These are phyloP conservation scores for Puya raimondii DNA, from an alignment of 176 grass and related monocot genomes.

Conservation along the genomic window DNA sequence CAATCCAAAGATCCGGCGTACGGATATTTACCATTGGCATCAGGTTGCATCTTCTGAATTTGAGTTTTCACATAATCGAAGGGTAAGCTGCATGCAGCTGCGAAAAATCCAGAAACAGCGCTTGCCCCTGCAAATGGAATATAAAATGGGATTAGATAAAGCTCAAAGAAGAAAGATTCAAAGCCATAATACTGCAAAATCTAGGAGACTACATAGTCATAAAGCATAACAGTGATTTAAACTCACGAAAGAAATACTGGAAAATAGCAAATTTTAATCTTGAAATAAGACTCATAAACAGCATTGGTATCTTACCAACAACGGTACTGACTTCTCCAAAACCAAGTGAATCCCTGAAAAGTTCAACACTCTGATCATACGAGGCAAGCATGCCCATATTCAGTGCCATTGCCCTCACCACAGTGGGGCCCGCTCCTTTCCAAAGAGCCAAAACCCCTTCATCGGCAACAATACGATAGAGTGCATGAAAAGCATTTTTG, in stretches of 20 bases:
- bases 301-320: conserved; percentile 41
- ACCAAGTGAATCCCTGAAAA: conserved; percentile 72
- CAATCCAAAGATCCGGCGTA: conserved; percentile 87
- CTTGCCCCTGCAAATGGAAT: conserved; percentile 60
- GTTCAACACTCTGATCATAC: conserved; percentile 83
- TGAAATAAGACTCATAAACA: neutral
- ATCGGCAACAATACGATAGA: conserved; percentile 69
- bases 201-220: neutral
- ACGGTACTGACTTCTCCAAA: conserved; percentile 76
- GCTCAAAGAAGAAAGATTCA: neutral
- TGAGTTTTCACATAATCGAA: conserved; percentile 98
- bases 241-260: no score
- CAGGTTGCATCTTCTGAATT: conserved; percentile 97
- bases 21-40: conserved; percentile 79
- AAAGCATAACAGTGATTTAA: neutral
- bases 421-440: conserved; percentile 89
- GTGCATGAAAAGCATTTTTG: conserved; percentile 83
- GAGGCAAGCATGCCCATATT: conserved; percentile 98
- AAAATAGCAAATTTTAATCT: neutral
- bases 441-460: conserved; percentile 90
- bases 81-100: conserved; percentile 87
- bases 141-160: neutral
- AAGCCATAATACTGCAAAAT: neutral
- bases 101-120: conserved; percentile 89
- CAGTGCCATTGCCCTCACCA: conserved; percentile 81